Percentiles rank a stretch among this genome's conserved stretches.
phyloP scores from a whole-genome alignment of 305 asterid genomes.

The Caryopteris hybrid region DNA sequence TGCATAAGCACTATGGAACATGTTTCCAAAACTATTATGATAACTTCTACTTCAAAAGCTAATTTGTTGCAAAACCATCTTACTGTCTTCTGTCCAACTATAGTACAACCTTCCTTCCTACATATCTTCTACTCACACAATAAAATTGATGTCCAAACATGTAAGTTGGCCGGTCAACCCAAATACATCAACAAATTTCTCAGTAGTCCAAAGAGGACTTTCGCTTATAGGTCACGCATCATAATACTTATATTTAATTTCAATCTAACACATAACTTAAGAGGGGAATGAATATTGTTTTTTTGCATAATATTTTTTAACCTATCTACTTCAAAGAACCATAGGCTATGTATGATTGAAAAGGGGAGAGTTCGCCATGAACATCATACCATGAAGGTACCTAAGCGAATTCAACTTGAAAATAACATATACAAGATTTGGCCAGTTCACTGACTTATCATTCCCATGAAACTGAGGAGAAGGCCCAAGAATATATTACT shows the following conservation, averaged over 20 bases:
- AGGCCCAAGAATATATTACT: not conserved
- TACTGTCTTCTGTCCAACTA: not conserved
- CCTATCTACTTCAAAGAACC: constrained; percentile 3
- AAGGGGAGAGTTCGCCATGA: constrained; percentile 1
- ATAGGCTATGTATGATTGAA: not conserved
- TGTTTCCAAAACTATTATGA: not conserved
- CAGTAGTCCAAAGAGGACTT: not conserved
- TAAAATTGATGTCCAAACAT: not conserved
- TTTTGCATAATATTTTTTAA: not conserved
- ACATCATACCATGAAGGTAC: constrained; percentile 11
- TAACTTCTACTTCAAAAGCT: constrained; percentile 1
- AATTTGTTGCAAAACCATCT: not conserved
- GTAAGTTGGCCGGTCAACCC: not conserved
- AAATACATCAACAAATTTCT: constrained; percentile 9
- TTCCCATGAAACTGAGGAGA: not conserved
- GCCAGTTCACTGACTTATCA: constrained; percentile 11
- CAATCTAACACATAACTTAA: constrained; percentile 1
- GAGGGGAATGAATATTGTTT: not conserved
- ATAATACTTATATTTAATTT: not conserved
- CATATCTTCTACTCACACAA: not conserved
- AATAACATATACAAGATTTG: constrained; percentile 5
- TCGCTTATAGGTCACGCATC: constrained; percentile 4
- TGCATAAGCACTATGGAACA: not conserved
- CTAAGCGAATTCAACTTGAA: not conserved
- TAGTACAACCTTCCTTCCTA: not conserved